Evolutionary conservation across 2,329 filamentous ascomycete genomes (phyloP).

Genomic region (Coccinonectria pachysandricola): DNA sequence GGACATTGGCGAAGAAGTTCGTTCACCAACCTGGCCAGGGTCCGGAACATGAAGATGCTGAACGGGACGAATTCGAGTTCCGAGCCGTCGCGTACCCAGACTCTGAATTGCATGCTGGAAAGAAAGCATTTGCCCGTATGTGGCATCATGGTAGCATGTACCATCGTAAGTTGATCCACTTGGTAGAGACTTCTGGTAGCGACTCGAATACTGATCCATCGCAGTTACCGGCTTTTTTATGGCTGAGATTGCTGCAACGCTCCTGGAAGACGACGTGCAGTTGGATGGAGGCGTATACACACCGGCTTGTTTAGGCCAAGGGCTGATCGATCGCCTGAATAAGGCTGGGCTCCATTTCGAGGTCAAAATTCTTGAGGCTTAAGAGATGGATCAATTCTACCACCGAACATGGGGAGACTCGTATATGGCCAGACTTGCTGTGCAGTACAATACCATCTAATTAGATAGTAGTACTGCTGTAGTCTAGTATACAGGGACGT

Average conservation of each 20-base stretch:
- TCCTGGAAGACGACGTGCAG: constrained; percentile 51
- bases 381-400: neutral
- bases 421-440: no score
- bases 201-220: constrained; percentile 5
- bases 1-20: constrained; percentile 32
- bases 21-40: constrained; percentile 47
- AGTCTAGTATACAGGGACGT: no score
- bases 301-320: constrained; percentile 58
- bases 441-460: no score
- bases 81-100: constrained; percentile 56
- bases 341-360: constrained; percentile 54
- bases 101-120: constrained; percentile 25
- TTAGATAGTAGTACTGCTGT: no score
- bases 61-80: constrained; percentile 52
- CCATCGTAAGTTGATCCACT: constrained; percentile 37
- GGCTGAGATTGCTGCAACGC: constrained; percentile 52
- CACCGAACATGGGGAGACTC: no score
- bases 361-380: constrained; percentile 30
- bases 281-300: constrained; percentile 61
- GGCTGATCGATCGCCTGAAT: constrained; percentile 52
- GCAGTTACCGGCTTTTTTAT: constrained; percentile 56
- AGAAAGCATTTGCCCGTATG: constrained; percentile 46
- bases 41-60: constrained; percentile 38
- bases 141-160: constrained; percentile 54
- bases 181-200: neutral